These are phyloP conservation scores for Hyphodiscus sp. DNA, from an alignment of 2,329 filamentous ascomycete genomes.

Conservation along the genomic window DNA sequence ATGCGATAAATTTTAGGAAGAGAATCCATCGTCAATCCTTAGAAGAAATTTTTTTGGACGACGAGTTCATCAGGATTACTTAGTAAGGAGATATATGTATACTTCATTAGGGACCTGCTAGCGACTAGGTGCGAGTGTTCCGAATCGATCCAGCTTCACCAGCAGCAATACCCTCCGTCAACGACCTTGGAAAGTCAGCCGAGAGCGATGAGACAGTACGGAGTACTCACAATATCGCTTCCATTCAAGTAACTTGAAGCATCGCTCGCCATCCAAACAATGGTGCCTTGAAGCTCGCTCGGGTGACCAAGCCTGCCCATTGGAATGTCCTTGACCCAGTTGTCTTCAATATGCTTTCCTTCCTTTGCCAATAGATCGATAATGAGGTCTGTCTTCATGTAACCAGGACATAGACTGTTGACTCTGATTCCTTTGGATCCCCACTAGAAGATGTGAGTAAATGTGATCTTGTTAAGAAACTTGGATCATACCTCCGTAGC, in stretches of 20 bases:
- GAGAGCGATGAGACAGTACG: not conserved
- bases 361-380: conserved; percentile 30
- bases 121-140: not conserved
- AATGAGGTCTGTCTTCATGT: conserved; percentile 35
- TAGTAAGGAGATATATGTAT: too few relatives aligned
- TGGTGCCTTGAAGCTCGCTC: conserved; percentile 32
- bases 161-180: conserved; percentile 21
- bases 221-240: conserved; percentile 20
- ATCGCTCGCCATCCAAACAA: conserved; percentile 26
- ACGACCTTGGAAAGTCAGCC: conserved; percentile 12
- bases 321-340: conserved; percentile 33
- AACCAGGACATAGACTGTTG: conserved; percentile 59
- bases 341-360: conserved; percentile 32
- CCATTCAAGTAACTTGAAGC: conserved; percentile 22
- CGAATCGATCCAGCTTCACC: not conserved
- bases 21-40: not conserved
- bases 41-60: not conserved
- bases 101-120: not conserved
- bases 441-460: conserved; percentile 38
- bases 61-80: not conserved
- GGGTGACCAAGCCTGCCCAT: conserved; percentile 33
- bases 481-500: conserved; percentile 37
- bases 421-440: conserved; percentile 55
- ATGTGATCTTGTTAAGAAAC: not conserved
- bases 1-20: not conserved